A percentile compares a stretch with the other conserved stretches of the same genome.
These are phyloP conservation scores for Pseudogymnoascus sp. DNA, from an alignment of 2,329 filamentous ascomycete species.

Conservation along the genomic window DNA sequence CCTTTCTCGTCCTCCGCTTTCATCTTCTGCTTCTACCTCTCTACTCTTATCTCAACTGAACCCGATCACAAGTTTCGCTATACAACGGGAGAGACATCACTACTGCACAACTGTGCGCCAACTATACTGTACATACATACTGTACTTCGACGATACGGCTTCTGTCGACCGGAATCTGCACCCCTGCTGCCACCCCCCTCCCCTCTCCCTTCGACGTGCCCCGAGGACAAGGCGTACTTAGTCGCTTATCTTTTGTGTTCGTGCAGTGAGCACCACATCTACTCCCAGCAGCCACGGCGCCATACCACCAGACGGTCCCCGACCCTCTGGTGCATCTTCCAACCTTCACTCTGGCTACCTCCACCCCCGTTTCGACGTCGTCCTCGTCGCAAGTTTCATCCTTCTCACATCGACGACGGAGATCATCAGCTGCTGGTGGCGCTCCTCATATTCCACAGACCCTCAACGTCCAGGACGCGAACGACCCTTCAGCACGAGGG, in stretches of 20 bases:
- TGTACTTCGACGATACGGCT: neutral
- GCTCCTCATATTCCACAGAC: slow-evolving; percentile 14
- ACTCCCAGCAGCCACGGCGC: neutral
- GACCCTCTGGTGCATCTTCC: slow-evolving; percentile 24
- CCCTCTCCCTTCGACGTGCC: neutral
- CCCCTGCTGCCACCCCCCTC: neutral
- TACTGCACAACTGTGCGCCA: neutral
- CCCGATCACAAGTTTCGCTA: neutral
- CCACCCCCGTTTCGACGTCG: slow-evolving; percentile 38
- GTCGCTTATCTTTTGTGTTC: slow-evolving; percentile 7
- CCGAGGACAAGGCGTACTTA: neutral
- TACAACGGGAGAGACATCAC: neutral
- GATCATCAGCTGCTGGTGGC: slow-evolving; percentile 27
- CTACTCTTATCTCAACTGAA: neutral
- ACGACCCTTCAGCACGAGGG: slow-evolving; percentile 14
- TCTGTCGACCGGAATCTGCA: neutral
- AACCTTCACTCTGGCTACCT: slow-evolving; percentile 41
- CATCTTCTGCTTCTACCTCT: neutral
- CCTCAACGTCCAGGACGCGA: slow-evolving; percentile 18
- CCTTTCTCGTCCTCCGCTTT: slow-evolving; percentile 1
- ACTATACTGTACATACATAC: neutral
- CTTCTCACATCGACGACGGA: slow-evolving; percentile 29
- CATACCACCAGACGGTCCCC: slow-evolving; percentile 20
- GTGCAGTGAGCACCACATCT: neutral
- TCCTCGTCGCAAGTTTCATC: slow-evolving; percentile 37